phyloP scores from a whole-genome alignment of 202 grass and related monocot genomes.

The Hordeum pubiflorum region DNA sequence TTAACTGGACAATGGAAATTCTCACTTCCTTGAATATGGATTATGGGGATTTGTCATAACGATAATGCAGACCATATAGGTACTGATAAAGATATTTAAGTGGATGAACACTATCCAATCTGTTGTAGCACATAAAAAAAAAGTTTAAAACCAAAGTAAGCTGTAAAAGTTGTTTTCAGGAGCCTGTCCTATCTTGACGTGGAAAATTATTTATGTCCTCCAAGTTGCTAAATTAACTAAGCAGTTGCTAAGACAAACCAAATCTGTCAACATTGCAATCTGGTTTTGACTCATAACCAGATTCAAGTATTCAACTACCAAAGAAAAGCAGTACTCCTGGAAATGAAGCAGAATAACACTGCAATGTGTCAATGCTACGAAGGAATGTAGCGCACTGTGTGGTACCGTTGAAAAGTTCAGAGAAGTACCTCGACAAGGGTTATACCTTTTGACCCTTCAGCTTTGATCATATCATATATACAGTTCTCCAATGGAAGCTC shows the following conservation, averaged over 20 bases:
- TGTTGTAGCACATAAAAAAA: not conserved
- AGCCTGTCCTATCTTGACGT: slow-evolving; percentile 8
- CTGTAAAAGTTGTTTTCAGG: not conserved
- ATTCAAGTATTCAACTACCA: slow-evolving; percentile 18
- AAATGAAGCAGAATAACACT: slow-evolving; percentile 22
- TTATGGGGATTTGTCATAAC: not conserved
- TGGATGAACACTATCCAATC: not conserved
- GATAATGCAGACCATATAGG: not conserved
- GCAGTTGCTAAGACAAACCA: slow-evolving; percentile 3
- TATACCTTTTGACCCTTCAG: slow-evolving; percentile 76
- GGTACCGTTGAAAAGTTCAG: slow-evolving; percentile 5
- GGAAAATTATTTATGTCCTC: slow-evolving; percentile 1
- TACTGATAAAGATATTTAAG: not conserved
- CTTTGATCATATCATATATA: slow-evolving; percentile 93
- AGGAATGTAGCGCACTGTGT: not conserved
- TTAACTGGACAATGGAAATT: not conserved
- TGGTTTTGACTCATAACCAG: not conserved
- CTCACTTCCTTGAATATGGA: not conserved
- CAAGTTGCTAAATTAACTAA: slow-evolving; percentile 9
- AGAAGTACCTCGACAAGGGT: slow-evolving; percentile 78
- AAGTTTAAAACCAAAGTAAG: not conserved
- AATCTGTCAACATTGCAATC: not conserved
- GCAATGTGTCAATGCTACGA: slow-evolving; percentile 10
- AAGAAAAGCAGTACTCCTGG: not conserved
- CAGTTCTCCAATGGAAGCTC: slow-evolving; percentile 82